Percentiles rank a stretch among this genome's conserved stretches.
These are phyloP conservation scores for Penicillium silybi DNA, from an alignment of 495 filamentous ascomycete genomes.

Conservation along the genomic window DNA sequence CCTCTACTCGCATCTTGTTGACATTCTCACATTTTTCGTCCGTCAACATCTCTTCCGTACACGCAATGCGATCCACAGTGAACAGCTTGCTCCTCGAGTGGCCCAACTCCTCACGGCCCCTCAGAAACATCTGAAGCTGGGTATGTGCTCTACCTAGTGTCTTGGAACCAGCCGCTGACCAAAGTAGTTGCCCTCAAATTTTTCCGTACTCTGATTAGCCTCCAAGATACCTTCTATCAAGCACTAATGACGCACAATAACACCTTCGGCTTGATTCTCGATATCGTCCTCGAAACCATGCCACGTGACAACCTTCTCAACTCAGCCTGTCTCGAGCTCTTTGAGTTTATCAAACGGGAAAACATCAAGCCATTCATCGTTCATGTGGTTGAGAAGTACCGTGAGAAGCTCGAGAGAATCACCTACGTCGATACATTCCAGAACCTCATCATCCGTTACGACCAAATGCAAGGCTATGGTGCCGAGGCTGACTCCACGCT, in stretches of 20 bases:
- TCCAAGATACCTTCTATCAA: conserved; percentile 91
- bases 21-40: conserved; percentile 93
- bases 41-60: conserved; percentile 81
- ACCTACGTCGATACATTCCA: conserved; percentile 86
- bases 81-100: conserved; percentile 75
- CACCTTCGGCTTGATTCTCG: conserved; percentile 82
- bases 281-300: conserved; percentile 86
- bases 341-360: conserved; percentile 85
- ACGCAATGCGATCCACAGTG: conserved; percentile 80
- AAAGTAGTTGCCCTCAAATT: conserved; percentile 76
- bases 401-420: conserved; percentile 73
- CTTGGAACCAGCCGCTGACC: not conserved
- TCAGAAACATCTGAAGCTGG: conserved; percentile 90
- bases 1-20: conserved; percentile 84
- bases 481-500: conserved; percentile 52
- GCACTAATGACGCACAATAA: conserved; percentile 79
- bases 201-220: conserved; percentile 79
- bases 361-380: conserved; percentile 76
- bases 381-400: conserved; percentile 85
- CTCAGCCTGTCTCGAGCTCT: conserved; percentile 93
- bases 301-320: conserved; percentile 94
- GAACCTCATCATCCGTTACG: conserved; percentile 70
- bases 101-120: conserved; percentile 78
- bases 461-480: conserved; percentile 70
- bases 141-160: conserved; percentile 44